A percentile compares a stretch with the other conserved stretches of the same genome.
phyloP scores from a whole-genome alignment of 2,329 filamentous ascomycete species.

The Cercospora brassicicola region DNA sequence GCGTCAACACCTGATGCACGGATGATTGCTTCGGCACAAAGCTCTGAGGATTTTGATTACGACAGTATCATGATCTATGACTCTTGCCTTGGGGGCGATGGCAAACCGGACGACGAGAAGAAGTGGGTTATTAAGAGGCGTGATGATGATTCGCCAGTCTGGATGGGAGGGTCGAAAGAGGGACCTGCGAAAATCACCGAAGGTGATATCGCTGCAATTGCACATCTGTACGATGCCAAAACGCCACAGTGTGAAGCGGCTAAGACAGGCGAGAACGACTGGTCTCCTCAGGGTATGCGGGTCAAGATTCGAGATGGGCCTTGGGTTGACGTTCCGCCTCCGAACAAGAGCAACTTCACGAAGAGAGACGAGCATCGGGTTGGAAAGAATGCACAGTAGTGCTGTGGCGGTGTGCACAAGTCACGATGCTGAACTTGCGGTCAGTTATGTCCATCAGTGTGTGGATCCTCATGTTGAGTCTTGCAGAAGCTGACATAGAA shows the following conservation, averaged over 20 bases:
- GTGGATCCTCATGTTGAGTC: neutral
- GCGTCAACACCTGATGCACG: neutral
- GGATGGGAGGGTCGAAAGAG: neutral
- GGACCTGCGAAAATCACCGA: neutral
- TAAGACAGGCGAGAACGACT: neutral
- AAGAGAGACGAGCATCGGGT: neutral
- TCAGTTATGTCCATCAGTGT: neutral
- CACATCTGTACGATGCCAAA: constrained; percentile 1
- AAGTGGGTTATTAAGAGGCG: neutral
- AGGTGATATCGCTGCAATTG: constrained; percentile 6
- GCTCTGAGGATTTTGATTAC: constrained; percentile 8
- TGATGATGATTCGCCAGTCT: neutral
- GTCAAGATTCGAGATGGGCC: constrained; percentile 1
- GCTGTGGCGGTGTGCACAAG: neutral
- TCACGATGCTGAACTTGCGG: neutral
- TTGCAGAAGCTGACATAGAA: neutral
- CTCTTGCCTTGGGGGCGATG: neutral
- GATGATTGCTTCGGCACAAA: neutral
- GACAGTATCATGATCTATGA: constrained; percentile 14
- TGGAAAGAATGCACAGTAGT: neutral
- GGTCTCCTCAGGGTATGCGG: neutral
- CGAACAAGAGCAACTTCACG: constrained; percentile 10
- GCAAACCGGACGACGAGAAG: neutral
- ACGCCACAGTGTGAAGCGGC: constrained; percentile 2
- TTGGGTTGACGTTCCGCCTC: neutral